These are phyloP conservation scores for Penicillium sclerotigenum DNA, from an alignment of 2,329 filamentous ascomycete genomes.

Conservation along the genomic window DNA sequence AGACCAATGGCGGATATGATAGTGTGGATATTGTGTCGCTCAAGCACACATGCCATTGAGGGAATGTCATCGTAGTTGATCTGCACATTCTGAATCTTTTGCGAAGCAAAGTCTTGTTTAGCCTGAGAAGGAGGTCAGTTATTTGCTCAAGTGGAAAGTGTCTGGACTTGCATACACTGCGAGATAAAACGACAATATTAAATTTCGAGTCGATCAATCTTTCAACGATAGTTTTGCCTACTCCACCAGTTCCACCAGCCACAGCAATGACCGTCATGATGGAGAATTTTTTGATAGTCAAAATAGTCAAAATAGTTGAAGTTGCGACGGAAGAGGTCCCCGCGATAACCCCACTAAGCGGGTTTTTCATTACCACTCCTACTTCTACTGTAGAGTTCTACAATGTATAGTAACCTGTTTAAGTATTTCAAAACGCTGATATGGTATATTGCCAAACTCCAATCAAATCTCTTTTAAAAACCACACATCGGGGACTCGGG, in stretches of 20 bases:
- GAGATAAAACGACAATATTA: conserved; percentile 42
- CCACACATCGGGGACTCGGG: conserved; percentile 25
- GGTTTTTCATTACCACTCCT: not conserved
- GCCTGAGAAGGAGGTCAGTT: not conserved
- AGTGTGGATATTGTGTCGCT: conserved; percentile 44
- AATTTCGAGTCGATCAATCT: conserved; percentile 36
- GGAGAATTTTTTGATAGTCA: not conserved
- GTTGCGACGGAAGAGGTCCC: not conserved
- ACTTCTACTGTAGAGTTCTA: not conserved
- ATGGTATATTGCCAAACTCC: not conserved
- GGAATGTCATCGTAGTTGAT: conserved; percentile 37
- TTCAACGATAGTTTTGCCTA: conserved; percentile 49
- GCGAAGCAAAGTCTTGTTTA: conserved; percentile 4
- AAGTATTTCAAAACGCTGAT: not conserved
- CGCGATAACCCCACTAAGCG: conserved; percentile 1
- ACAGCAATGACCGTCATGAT: conserved; percentile 46
- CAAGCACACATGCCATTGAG: conserved; percentile 26
- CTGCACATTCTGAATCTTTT: conserved; percentile 18
- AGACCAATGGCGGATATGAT: conserved; percentile 46
- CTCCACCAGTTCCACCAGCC: conserved; percentile 47
- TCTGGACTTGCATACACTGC: conserved; percentile 33
- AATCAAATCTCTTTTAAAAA: not conserved
- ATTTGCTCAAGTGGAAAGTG: not conserved
- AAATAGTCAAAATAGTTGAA: not conserved
- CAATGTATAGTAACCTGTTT: not conserved